Base-by-base conservation (phyloP, 768 basidiomycete genomes). In the Inosperma sp. region DNA sequence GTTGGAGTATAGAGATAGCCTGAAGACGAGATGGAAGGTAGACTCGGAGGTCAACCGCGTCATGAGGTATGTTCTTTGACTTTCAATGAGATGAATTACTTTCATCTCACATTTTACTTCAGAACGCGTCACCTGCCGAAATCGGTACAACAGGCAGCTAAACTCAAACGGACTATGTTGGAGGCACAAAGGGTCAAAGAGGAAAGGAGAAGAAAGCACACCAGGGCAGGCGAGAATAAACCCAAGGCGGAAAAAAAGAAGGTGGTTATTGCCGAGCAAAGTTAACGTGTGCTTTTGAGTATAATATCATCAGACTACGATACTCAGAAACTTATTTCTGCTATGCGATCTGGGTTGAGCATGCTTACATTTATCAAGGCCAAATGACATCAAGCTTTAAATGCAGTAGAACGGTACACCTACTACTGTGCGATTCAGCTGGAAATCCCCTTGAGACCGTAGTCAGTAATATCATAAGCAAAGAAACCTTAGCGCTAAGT, bases 231-330 rank as follows among this genome's bases (percentile, higher is more conserved):
- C 36, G 82, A 84, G 65, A 80, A 68, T 68, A 96, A 93, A 63
- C 95, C 95, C 7, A 90, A 87, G 64, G 81, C 93, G 33, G 93
- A 93, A 76, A 81, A 86, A 68, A 93, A 93, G 72, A 94, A 88
- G 66, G 72, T 84, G 34, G 88, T 97, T 54, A 71, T 93, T 54
- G 75, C 76, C 37, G 90, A 93, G 70, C 91, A 95, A 73, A 76
- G 75, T 40, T 86, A 67, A 64, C n/a, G n/a, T n/a, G n/a, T n/a
- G n/a, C n/a, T n/a, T n/a, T n/a, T n/a, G n/a, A n/a, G n/a, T n/a
- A n/a, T n/a, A n/a, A n/a, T 53, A 10, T 17, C 19, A 5, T 16
- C 21, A 17, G 34, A 17, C 34, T 35, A 14, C 34, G 34, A 35
- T 5, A 35, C 34, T 35, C 34, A 35, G n/a, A n/a, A n/a, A n/a